Evolutionary conservation across 2,329 filamentous ascomycete genomes (phyloP).

Genomic region (Harringtonia lauricola): DNA sequence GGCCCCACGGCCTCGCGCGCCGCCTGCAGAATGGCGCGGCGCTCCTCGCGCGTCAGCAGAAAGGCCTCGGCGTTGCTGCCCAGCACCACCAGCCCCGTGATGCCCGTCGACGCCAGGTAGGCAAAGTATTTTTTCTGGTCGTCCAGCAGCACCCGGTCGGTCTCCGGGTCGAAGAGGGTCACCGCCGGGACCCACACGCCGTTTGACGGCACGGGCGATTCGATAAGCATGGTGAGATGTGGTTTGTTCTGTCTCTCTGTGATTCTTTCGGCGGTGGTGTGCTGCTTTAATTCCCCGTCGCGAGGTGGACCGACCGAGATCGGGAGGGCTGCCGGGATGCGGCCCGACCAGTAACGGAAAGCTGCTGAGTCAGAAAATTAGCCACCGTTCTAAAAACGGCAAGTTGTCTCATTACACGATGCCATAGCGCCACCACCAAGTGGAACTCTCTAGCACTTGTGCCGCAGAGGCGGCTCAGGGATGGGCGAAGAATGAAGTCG

Average conservation of each 20-base stretch:
- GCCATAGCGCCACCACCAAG: too few relatives aligned
- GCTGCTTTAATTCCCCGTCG: too few relatives aligned
- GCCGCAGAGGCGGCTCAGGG: too few relatives aligned
- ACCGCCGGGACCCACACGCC: slow-evolving; percentile 23
- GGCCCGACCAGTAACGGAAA: too few relatives aligned
- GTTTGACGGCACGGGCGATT: slow-evolving; percentile 12
- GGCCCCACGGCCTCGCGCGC: slow-evolving; percentile 43
- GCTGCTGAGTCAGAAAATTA: too few relatives aligned
- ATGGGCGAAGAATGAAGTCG: too few relatives aligned
- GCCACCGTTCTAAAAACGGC: too few relatives aligned
- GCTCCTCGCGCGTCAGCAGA: slow-evolving; percentile 22
- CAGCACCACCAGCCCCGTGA: slow-evolving; percentile 20
- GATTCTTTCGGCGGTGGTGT: too few relatives aligned
- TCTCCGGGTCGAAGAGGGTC: slow-evolving; percentile 21
- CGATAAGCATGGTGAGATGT: not conserved
- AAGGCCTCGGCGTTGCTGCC: slow-evolving; percentile 24
- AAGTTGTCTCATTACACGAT: too few relatives aligned
- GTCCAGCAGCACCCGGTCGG: slow-evolving; percentile 17
- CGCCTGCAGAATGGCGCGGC: slow-evolving; percentile 35
- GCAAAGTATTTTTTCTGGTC: slow-evolving; percentile 19
- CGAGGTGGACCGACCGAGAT: too few relatives aligned
- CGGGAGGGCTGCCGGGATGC: too few relatives aligned
- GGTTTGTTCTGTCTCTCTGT: not conserved
- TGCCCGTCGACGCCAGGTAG: slow-evolving; percentile 17
- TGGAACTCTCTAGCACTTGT: too few relatives aligned